Base-by-base conservation (phyloP, 2,329 filamentous ascomycete species). In the Geoglossum cookeanum region DNA sequence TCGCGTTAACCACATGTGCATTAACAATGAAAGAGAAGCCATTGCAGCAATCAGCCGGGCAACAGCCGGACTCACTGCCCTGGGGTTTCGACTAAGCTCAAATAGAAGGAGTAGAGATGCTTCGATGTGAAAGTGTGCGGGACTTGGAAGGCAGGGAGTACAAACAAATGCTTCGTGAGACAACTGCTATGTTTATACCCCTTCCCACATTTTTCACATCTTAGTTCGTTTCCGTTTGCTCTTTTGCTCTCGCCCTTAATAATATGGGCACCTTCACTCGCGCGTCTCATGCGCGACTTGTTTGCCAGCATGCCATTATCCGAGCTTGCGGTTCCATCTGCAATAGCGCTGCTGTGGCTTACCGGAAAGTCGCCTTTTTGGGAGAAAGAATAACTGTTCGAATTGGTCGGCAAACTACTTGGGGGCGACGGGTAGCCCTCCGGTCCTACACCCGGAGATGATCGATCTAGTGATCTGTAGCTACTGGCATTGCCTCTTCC, bases 171-270 rank as follows among this genome's bases (percentile, higher is more conserved):
- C 81, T 97, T 98, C 71, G 87, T 94, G 78, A 98, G 82, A 82
- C 92, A 98, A 77, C 92, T 97, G 82, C 90, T 94, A 79, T 98
- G 92, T 83, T 98, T 98, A 81, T 98, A 98, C 74, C 89, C 89
- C 79, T 98, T 98, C 72, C 91, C 91, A 77, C 92, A 98, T 73
- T 90, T 91, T 69, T 95, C 88, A 76, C 92, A 98, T 72, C 86
- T 88, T 69, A 98, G 81, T 71, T 97, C 91, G 67, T 83, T 81
- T 67, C 83, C 80, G 73, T 81, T 85, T 71, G 80, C 79, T 74
- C 88, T 90, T 75, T 81, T 83, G 63, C 79, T 78, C 65, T 91
- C 86, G 64, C 85, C 83, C 72, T 92, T 94, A 65, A 78, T 75
- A 61, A 91, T 76, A 64, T 85, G 82, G 63, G 91, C 87, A 61